Percentiles rank a stretch among this genome's conserved stretches.
These are phyloP conservation scores for Penicillium aurantiogriseum DNA, from an alignment of 2,329 filamentous ascomycete species.

Conservation along the genomic window DNA sequence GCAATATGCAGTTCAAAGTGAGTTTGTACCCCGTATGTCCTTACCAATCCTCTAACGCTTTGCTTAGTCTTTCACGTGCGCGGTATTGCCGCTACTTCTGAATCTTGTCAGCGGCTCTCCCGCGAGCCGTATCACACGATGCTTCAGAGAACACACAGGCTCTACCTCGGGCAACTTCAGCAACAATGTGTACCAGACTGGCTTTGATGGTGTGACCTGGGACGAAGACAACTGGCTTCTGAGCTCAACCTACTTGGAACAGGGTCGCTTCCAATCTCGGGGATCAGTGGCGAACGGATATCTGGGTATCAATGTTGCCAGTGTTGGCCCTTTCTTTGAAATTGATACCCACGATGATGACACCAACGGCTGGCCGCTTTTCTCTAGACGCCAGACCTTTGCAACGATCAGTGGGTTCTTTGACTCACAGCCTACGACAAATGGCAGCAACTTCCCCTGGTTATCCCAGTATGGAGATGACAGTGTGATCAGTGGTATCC, in stretches of 20 bases:
- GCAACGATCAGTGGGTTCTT: constrained; percentile 68
- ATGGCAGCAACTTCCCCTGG: constrained; percentile 66
- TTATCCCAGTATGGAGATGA: constrained; percentile 68
- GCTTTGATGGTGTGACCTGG: constrained; percentile 56
- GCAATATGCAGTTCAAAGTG: constrained; percentile 23
- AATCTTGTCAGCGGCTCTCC: constrained; percentile 12
- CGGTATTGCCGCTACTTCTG: constrained; percentile 17
- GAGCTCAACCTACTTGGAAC: constrained; percentile 53
- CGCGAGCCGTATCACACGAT: constrained; percentile 20
- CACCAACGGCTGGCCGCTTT: constrained; percentile 67
- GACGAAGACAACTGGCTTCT: constrained; percentile 59
- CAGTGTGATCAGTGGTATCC: constrained; percentile 68
- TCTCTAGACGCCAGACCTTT: constrained; percentile 62
- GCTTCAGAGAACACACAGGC: constrained; percentile 21
- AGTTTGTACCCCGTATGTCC: background rate
- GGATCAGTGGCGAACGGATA: constrained; percentile 64
- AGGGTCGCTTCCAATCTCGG: constrained; percentile 61
- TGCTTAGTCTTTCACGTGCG: constrained; percentile 10
- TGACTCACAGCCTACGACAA: constrained; percentile 58
- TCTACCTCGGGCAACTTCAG: constrained; percentile 12
- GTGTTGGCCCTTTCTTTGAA: constrained; percentile 64
- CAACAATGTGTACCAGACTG: constrained; percentile 46
- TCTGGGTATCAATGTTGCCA: constrained; percentile 62
- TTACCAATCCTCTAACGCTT: background rate
- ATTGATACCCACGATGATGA: constrained; percentile 55